phyloP scores from a whole-genome alignment of 2,329 filamentous ascomycete genomes.

The Xylaria sp. region DNA sequence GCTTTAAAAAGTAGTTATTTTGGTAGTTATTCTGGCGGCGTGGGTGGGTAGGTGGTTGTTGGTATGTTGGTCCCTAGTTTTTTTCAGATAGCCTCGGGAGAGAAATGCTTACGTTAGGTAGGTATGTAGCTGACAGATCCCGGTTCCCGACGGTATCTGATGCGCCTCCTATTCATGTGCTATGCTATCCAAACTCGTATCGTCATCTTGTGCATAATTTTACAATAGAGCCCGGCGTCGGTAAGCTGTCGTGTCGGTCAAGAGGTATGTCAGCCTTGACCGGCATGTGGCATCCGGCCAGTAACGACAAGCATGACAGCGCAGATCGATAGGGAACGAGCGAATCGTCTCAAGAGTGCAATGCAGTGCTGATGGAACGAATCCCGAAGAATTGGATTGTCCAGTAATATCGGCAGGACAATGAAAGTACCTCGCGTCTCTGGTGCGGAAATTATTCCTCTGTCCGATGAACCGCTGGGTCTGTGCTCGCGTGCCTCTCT shows the following conservation, averaged over 20 bases:
- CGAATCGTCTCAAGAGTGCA: not conserved
- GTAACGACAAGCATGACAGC: not conserved
- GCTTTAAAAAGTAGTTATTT: no score
- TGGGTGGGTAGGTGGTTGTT: no score
- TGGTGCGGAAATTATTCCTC: not conserved
- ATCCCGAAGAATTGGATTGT: not conserved
- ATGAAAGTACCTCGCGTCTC: not conserved
- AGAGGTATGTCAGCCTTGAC: slow-evolving; percentile 7
- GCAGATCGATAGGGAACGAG: not conserved
- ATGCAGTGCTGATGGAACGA: slow-evolving; percentile 9
- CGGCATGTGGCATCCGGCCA: not conserved
- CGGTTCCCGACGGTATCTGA: not conserved
- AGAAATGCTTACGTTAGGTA: not conserved
- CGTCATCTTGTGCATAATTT: not conserved
- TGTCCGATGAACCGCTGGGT: not conserved
- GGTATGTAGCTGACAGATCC: not conserved
- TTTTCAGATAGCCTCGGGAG: no score
- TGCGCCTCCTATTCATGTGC: not conserved
- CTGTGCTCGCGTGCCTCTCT: not conserved
- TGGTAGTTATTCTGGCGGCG: no score
- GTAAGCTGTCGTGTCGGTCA: not conserved
- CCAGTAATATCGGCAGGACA: not conserved
- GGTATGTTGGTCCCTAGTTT: no score
- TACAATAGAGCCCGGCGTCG: not conserved
- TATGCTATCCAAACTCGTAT: not conserved